Conservation (phyloP, 2,329 filamentous ascomycete species). For the Stachybotrys chlorohalonatus region DNA sequence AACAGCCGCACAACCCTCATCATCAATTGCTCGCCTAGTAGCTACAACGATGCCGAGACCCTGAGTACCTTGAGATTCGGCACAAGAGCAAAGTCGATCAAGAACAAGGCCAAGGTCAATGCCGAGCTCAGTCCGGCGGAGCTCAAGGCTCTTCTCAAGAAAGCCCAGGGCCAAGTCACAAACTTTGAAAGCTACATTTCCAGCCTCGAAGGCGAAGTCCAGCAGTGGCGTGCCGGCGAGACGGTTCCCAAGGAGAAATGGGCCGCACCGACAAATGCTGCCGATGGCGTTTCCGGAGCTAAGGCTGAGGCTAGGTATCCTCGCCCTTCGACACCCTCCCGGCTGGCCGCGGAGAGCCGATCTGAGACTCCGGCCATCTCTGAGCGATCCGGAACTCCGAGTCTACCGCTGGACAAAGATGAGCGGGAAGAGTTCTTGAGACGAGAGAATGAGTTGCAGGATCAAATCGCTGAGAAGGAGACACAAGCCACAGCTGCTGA, state of each 20-base stretch:
- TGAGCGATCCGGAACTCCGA: slow-evolving; percentile 80
- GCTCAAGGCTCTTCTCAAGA: slow-evolving; percentile 86
- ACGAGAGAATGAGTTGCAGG: slow-evolving; percentile 93
- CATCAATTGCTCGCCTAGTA: slow-evolving; percentile 98
- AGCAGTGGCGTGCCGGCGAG: slow-evolving; percentile 81
- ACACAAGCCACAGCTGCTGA: slow-evolving; percentile 70
- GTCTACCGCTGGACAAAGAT: slow-evolving; percentile 84
- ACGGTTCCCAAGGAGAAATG: slow-evolving; percentile 81
- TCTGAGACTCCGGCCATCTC: slow-evolving; percentile 58
- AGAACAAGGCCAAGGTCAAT: slow-evolving; percentile 99
- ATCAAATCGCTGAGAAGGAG: slow-evolving; percentile 91
- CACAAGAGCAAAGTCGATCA: slow-evolving; percentile 94
- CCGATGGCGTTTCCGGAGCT: slow-evolving; percentile 30
- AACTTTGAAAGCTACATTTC: slow-evolving; percentile 83
- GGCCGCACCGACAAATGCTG: slow-evolving; percentile 53
- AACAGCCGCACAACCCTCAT: slow-evolving; percentile 98
- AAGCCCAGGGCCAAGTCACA: slow-evolving; percentile 81
- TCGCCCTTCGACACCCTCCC: slow-evolving; percentile 43
- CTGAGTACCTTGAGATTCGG: slow-evolving; percentile 88
- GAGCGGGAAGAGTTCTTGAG: slow-evolving; percentile 93
- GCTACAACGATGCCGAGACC: slow-evolving; percentile 95
- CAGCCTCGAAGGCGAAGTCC: slow-evolving; percentile 75
- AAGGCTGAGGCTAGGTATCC: slow-evolving; percentile 34
- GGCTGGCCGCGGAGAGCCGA: slow-evolving; percentile 46
- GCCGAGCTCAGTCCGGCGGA: slow-evolving; percentile 93